Conservation (phyloP, 495 filamentous ascomycete genomes). For the Lentithecium fluviatile region DNA sequence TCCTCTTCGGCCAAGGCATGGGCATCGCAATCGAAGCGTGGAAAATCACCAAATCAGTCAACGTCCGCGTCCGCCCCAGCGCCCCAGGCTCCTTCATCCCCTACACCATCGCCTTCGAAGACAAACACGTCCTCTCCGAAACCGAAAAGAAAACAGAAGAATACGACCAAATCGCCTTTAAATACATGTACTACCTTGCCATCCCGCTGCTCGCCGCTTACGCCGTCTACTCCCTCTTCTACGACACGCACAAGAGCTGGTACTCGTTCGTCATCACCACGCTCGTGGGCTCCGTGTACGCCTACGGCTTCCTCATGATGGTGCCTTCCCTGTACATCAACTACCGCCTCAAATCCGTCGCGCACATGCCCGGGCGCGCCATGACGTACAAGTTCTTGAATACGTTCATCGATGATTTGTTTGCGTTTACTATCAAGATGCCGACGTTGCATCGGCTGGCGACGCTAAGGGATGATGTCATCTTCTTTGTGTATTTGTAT, state of each 20-base stretch:
- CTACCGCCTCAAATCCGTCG: constrained; percentile 92
- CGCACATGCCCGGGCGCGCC: constrained; percentile 93
- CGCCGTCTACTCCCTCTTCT: constrained; percentile 82
- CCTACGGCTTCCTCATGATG: constrained; percentile 99
- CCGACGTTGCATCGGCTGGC: constrained; percentile 92
- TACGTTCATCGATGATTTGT: constrained; percentile 82
- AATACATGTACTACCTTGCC: constrained; percentile 89
- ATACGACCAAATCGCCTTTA: constrained; percentile 96
- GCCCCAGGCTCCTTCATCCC: constrained; percentile 69
- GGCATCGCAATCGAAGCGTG: constrained; percentile 94
- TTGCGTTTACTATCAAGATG: constrained; percentile 99
- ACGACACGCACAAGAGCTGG: constrained; percentile 97
- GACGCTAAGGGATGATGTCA: constrained; percentile 90
- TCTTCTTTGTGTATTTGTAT: constrained; percentile 98
- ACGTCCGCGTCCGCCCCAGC: constrained; percentile 76
- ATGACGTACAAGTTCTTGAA: constrained; percentile 98
- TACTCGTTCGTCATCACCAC: constrained; percentile 91
- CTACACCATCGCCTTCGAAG: constrained; percentile 84
- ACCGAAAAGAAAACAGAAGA: constrained; percentile 98
- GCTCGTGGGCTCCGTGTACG: constrained; percentile 92
- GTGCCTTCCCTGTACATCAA: constrained; percentile 97
- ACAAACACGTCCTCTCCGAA: constrained; percentile 93
- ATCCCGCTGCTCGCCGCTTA: constrained; percentile 86
- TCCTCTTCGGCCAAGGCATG: constrained; percentile 85
- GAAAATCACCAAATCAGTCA: constrained; percentile 97